phyloP scores from a whole-genome alignment of 2,329 filamentous ascomycete genomes.

The Onygenales sp. region DNA sequence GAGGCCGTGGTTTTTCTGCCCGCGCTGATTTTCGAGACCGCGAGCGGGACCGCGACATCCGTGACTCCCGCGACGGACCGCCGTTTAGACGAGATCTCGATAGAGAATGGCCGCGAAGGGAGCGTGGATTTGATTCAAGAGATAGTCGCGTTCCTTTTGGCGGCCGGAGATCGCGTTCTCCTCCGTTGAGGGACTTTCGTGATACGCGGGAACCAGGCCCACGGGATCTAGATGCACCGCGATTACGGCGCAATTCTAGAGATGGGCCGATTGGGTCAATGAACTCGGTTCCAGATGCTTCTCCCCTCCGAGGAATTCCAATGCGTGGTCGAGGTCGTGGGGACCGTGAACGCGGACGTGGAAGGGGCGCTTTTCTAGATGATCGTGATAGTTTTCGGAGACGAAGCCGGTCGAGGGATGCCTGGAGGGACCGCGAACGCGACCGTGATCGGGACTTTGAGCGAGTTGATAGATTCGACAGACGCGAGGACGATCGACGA shows the following conservation, averaged over 20 bases:
- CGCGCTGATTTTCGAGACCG: slow-evolving; percentile 51
- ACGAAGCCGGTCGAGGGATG: slow-evolving; percentile 36
- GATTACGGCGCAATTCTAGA: slow-evolving; percentile 35
- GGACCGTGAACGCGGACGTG: slow-evolving; percentile 35
- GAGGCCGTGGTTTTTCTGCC: slow-evolving; percentile 54
- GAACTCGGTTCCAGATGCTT: slow-evolving; percentile 26
- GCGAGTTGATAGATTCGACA: slow-evolving; percentile 17
- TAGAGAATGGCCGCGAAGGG: slow-evolving; percentile 37
- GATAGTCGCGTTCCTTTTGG: slow-evolving; percentile 36
- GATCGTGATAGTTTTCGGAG: slow-evolving; percentile 35
- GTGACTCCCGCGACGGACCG: slow-evolving; percentile 21
- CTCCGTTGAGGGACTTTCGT: slow-evolving; percentile 30
- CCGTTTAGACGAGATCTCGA: slow-evolving; percentile 33
- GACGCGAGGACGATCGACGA: slow-evolving; percentile 24
- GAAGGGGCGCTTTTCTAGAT: slow-evolving; percentile 29
- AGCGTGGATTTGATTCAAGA: slow-evolving; percentile 37
- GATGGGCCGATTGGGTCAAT: slow-evolving; percentile 32
- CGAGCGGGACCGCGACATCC: slow-evolving; percentile 26
- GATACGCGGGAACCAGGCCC: slow-evolving; percentile 26
- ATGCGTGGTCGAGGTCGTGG: slow-evolving; percentile 35
- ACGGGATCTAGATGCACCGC: slow-evolving; percentile 29
- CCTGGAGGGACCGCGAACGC: slow-evolving; percentile 31
- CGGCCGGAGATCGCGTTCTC: slow-evolving; percentile 36
- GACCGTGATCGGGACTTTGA: slow-evolving; percentile 22
- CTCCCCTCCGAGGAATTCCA: slow-evolving; percentile 27